phyloP scores from a whole-genome alignment of 176 grass and related monocot genomes.

The Oryza australiensis region DNA sequence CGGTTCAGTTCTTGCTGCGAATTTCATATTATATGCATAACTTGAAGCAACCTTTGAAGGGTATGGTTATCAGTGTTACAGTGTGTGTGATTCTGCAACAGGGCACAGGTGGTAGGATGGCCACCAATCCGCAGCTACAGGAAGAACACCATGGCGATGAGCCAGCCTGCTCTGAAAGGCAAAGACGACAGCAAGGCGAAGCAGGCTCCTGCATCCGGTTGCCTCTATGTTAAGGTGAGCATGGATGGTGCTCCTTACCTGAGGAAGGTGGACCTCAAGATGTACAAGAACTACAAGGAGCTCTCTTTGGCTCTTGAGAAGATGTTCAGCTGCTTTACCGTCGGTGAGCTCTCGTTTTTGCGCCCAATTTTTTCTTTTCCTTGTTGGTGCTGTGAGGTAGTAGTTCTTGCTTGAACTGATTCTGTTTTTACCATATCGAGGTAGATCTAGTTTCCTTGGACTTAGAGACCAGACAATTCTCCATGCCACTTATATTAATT shows the following conservation, averaged over 20 bases:
- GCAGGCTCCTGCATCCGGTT: slow-evolving; percentile 28
- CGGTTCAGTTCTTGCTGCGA: slow-evolving; percentile 1
- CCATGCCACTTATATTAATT: neutral
- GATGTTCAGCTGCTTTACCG: slow-evolving; percentile 73
- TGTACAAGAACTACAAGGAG: slow-evolving; percentile 75
- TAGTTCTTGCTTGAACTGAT: neutral
- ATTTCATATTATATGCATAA: neutral
- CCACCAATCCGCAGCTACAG: slow-evolving; percentile 78
- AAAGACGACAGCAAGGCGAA: slow-evolving; percentile 51
- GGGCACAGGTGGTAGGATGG: slow-evolving; percentile 87
- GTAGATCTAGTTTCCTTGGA: slow-evolving; percentile 27
- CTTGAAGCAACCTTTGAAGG: neutral
- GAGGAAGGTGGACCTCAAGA: slow-evolving; percentile 81
- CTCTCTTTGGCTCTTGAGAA: slow-evolving; percentile 68
- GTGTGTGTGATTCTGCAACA: slow-evolving; percentile 42
- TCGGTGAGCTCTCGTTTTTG: slow-evolving; percentile 52
- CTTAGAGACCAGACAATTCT: neutral
- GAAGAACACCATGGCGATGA: slow-evolving; percentile 81
- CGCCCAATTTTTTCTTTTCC: neutral
- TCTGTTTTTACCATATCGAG: neutral
- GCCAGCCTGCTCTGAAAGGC: slow-evolving; percentile 39
- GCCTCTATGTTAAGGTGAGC: slow-evolving; percentile 85
- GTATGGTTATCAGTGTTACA: slow-evolving; percentile 25
- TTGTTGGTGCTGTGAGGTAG: neutral
- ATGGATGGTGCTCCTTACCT: slow-evolving; percentile 90